phyloP scores from a whole-genome alignment of 2,329 filamentous ascomycete genomes.

The Colletotrichum tropicale region DNA sequence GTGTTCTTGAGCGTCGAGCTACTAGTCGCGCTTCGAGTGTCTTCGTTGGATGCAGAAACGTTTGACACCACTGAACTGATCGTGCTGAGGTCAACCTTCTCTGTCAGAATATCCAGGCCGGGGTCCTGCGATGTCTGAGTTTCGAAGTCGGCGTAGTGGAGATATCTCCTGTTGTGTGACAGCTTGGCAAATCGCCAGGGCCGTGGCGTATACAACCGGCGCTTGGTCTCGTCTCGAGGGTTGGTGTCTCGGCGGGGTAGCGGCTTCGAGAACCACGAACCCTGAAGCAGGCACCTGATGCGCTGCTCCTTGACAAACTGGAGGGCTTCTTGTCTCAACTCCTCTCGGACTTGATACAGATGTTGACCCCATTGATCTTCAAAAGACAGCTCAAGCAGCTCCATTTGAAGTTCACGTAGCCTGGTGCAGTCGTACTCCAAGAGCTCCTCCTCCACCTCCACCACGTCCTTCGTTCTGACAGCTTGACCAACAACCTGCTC shows the following conservation, averaged over 20 bases:
- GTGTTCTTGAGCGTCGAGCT: conserved; percentile 45
- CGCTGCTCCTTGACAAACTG: conserved; percentile 98
- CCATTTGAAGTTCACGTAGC: conserved; percentile 89
- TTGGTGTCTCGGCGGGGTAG: conserved; percentile 40
- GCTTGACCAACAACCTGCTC: conserved; percentile 89
- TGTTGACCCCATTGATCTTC: conserved; percentile 95
- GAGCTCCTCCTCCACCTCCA: conserved; percentile 89
- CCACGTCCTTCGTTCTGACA: conserved; percentile 79
- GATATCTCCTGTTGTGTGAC: conserved; percentile 86
- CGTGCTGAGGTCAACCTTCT: conserved; percentile 85
- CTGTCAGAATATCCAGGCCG: conserved; percentile 71
- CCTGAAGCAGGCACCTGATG: conserved; percentile 85
- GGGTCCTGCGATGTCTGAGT: conserved; percentile 69
- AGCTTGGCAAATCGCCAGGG: conserved; percentile 85
- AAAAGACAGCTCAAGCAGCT: conserved; percentile 86
- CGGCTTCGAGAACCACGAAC: conserved; percentile 80
- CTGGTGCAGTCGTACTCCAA: conserved; percentile 80
- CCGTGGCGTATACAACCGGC: conserved; percentile 50
- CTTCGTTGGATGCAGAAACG: conserved; percentile 71
- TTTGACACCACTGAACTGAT: conserved; percentile 96
- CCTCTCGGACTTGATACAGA: conserved; percentile 86
- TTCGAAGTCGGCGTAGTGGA: conserved; percentile 89
- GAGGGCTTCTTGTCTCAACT: conserved; percentile 86
- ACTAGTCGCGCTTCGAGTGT: conserved; percentile 48
- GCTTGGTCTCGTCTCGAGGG: conserved; percentile 34